phyloP scores from a whole-genome alignment of 345 rosid genomes.

The Citrus cavaleriei region DNA sequence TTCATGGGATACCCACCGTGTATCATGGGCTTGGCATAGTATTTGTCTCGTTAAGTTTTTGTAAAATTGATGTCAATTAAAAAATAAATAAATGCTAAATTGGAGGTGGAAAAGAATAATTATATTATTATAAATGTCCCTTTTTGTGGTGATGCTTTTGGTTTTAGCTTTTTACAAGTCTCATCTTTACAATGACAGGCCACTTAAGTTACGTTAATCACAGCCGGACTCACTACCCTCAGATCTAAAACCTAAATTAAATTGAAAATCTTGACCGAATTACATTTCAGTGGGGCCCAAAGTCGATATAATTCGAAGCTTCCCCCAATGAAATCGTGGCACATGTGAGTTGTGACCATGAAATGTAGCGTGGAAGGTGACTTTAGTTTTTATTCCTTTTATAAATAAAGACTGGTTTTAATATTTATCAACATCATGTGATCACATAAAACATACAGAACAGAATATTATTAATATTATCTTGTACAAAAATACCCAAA shows the following conservation, averaged over 20 bases:
- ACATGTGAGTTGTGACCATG: constrained; percentile 37
- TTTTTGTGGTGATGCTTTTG: background rate
- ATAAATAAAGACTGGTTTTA: background rate
- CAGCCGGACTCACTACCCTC: background rate
- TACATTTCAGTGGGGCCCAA: constrained; percentile 29
- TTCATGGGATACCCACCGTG: constrained; percentile 24
- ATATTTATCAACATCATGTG: constrained; percentile 27
- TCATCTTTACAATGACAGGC: background rate
- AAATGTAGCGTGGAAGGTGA: constrained; percentile 35
- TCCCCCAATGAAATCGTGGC: constrained; percentile 29
- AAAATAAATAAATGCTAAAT: background rate
- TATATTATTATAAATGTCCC: too few species aligned
- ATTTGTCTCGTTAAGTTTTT: background rate
- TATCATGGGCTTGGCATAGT: constrained; percentile 6
- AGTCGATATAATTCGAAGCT: constrained; percentile 7
- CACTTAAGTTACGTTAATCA: background rate
- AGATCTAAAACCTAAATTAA: constrained; percentile 2
- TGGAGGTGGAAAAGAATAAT: too few species aligned
- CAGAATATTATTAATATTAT: background rate
- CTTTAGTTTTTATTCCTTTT: constrained; percentile 14
- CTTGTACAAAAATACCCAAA: background rate
- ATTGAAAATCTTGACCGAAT: constrained; percentile 5
- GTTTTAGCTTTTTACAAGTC: constrained; percentile 2
- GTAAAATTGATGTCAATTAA: background rate
- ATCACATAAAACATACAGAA: constrained; percentile 10